Conservation (phyloP, 106 monocot genomes). For the Xerophyta viscosa region DNA sequence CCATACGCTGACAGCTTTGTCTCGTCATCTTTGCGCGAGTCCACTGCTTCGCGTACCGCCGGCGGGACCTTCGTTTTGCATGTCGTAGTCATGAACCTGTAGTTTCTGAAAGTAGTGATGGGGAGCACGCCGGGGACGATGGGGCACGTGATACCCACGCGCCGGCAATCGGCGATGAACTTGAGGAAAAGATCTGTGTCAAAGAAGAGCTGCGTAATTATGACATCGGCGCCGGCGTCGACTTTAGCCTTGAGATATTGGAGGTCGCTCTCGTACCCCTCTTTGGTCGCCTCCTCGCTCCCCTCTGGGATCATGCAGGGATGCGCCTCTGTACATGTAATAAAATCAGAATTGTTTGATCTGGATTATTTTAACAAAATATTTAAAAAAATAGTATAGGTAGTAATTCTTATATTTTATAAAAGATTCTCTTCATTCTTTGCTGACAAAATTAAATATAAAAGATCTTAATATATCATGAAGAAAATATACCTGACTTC, state of each 20-base stretch:
- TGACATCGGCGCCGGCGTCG: slow-evolving; percentile 52
- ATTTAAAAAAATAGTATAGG: too few species aligned
- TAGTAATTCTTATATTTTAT: too few species aligned
- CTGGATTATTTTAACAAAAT: too few species aligned
- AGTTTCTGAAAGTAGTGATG: slow-evolving; percentile 39
- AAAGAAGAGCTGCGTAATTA: slow-evolving; percentile 63
- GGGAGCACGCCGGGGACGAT: slow-evolving; percentile 58
- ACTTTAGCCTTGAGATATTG: slow-evolving; percentile 43
- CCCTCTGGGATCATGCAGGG: slow-evolving; percentile 34
- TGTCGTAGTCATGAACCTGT: slow-evolving; percentile 41
- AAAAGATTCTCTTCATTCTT: too few species aligned
- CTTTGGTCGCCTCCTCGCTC: slow-evolving; percentile 23
- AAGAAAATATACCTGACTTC: too few species aligned
- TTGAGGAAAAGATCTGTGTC: slow-evolving; percentile 38
- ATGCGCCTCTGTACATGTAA: slow-evolving; percentile 18
- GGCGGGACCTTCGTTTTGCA: slow-evolving; percentile 49
- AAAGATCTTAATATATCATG: too few species aligned
- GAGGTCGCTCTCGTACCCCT: slow-evolving; percentile 37
- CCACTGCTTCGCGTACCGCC: slow-evolving; percentile 30
- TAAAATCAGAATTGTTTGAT: too few species aligned
- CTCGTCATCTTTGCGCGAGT: slow-evolving; percentile 30
- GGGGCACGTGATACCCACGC: slow-evolving; percentile 41
- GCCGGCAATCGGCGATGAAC: slow-evolving; percentile 48
- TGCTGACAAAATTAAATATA: too few species aligned
- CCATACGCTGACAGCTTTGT: slow-evolving; percentile 31